These are phyloP conservation scores for Colletotrichum sansevieriae DNA, from an alignment of 2,329 filamentous ascomycete species.

Conservation along the genomic window DNA sequence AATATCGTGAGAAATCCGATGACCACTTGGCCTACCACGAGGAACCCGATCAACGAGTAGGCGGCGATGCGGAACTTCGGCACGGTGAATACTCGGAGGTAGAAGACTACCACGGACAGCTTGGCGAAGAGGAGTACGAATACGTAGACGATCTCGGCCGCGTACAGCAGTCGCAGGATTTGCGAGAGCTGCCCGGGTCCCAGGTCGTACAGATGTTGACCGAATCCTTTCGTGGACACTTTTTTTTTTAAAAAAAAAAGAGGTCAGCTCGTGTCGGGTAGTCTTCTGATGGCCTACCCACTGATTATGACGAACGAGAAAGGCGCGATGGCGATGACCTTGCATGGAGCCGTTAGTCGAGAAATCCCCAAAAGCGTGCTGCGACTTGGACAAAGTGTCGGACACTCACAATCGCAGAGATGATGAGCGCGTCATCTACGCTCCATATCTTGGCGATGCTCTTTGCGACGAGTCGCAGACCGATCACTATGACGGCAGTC, in stretches of 20 bases:
- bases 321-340: constrained; percentile 29
- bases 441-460: constrained; percentile 28
- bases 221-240: constrained; percentile 37
- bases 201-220: constrained; percentile 40
- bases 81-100: constrained; percentile 48
- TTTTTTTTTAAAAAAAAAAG: too few relatives aligned
- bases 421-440: constrained; percentile 28
- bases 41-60: constrained; percentile 46
- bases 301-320: constrained; percentile 30
- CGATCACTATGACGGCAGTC: constrained; percentile 4
- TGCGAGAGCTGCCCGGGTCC: constrained; percentile 27
- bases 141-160: constrained; percentile 49
- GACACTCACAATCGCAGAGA: constrained; percentile 27
- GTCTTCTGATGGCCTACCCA: not conserved
- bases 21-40: constrained; percentile 44
- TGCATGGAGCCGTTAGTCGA: not conserved
- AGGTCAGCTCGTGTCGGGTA: not conserved
- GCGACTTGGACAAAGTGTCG: not conserved
- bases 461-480: constrained; percentile 26
- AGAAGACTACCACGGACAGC: constrained; percentile 50
- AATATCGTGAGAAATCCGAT: constrained; percentile 50
- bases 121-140: constrained; percentile 48
- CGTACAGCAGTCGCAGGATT: constrained; percentile 41
- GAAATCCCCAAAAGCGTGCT: too few relatives aligned
- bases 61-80: constrained; percentile 46